Percentiles rank a stretch among this genome's conserved stretches.
phyloP scores from a whole-genome alignment of 192 early-diverging fungal species.

The Oehlia diaphana region DNA sequence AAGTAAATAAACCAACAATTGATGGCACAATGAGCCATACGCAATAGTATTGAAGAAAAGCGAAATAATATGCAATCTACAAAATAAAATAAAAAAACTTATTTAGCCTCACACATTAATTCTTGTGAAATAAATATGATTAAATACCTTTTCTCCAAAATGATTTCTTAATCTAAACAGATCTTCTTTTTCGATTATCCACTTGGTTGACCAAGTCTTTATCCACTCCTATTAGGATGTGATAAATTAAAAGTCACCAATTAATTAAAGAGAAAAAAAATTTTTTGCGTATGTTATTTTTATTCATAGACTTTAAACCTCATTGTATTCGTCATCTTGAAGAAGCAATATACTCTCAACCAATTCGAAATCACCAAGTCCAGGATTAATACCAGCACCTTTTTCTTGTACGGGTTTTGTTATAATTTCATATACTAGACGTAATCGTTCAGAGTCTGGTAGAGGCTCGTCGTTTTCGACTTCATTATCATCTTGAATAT shows the following conservation, averaged over 20 bases:
- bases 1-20: constrained; percentile 61
- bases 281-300: background rate
- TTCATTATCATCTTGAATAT: constrained; percentile 34
- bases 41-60: constrained; percentile 89
- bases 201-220: constrained; percentile 77
- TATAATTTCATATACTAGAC: constrained; percentile 64
- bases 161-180: constrained; percentile 74
- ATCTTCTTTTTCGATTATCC: constrained; percentile 71
- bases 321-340: constrained; percentile 78
- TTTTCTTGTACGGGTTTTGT: constrained; percentile 56
- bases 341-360: constrained; percentile 74
- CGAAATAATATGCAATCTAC: constrained; percentile 88
- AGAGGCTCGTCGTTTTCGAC: constrained; percentile 30
- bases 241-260: background rate
- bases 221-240: constrained; percentile 64
- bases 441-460: constrained; percentile 55
- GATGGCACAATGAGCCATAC: constrained; percentile 72
- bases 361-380: constrained; percentile 45
- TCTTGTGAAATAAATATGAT: background rate
- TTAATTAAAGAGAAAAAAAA: background rate
- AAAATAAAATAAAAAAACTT: constrained; percentile 7
- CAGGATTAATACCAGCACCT: constrained; percentile 61
- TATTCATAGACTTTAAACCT: constrained; percentile 39
- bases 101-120: background rate
- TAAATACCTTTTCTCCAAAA: constrained; percentile 77